Percentiles rank a stretch among this genome's conserved stretches.
Conservation (phyloP, 148 eudicot species). For the Bassia scoparia region DNA sequence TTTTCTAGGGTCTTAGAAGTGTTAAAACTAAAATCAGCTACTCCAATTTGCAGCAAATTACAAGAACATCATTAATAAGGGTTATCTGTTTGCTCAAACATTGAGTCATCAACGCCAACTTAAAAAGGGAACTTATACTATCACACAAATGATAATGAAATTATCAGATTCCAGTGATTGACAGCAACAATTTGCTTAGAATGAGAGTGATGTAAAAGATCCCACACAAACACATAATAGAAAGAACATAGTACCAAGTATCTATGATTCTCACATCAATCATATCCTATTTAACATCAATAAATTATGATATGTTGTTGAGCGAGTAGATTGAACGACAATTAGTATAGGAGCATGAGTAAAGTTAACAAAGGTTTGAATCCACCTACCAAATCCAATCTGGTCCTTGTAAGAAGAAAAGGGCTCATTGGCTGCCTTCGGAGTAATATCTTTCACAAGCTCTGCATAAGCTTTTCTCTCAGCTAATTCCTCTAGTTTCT, state of each 20-base stretch:
- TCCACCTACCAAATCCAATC: conserved; percentile 74
- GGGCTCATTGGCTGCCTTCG: conserved; percentile 65
- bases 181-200: not conserved
- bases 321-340: not conserved
- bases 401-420: conserved; percentile 97
- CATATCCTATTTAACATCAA: not conserved
- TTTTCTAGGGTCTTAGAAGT: too few relatives aligned
- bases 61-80: too few relatives aligned
- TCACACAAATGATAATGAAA: not conserved
- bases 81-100: too few relatives aligned
- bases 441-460: conserved; percentile 87
- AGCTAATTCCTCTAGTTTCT: conserved; percentile 62
- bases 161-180: not conserved
- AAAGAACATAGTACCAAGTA: not conserved
- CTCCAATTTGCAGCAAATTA: too few relatives aligned
- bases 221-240: not conserved
- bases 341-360: not conserved
- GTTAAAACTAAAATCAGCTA: not conserved
- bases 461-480: conserved; percentile 87
- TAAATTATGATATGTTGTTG: not conserved
- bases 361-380: not conserved
- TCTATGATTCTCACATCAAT: not conserved
- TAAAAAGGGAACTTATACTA: not conserved
- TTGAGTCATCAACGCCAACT: too few relatives aligned
- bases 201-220: not conserved